Evolutionary conservation across 805 yeast genomes (phyloP).

Genomic region (Lipomyces lipofer): DNA sequence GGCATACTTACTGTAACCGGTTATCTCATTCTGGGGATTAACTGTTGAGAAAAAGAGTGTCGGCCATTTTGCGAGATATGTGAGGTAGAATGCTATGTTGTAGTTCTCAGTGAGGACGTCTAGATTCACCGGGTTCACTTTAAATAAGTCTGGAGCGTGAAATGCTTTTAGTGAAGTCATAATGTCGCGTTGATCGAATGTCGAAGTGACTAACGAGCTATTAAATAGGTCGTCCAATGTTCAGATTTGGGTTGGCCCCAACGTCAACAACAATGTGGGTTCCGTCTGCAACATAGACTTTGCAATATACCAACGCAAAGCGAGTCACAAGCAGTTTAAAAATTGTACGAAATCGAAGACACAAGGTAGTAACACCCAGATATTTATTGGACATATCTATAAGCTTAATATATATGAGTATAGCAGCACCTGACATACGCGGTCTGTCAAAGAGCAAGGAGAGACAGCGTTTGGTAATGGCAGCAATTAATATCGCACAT

Average conservation of each 20-base stretch:
- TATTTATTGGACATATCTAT: no score
- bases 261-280: no score
- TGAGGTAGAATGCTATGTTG: slow-evolving; percentile 76
- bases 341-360: background rate
- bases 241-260: no score
- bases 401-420: no score
- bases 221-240: no score
- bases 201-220: no score
- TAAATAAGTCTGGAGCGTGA: slow-evolving; percentile 79
- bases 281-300: no score
- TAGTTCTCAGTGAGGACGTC: slow-evolving; percentile 93
- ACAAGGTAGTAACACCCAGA: no score
- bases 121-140: slow-evolving; percentile 71
- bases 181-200: no score
- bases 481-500: slow-evolving; percentile 17
- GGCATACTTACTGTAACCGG: slow-evolving; percentile 39
- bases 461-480: slow-evolving; percentile 21
- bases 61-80: slow-evolving; percentile 86
- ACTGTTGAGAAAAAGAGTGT: slow-evolving; percentile 77
- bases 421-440: slow-evolving; percentile 22
- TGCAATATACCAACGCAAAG: no score
- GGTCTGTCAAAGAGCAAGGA: slow-evolving; percentile 8
- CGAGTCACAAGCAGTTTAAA: no score
- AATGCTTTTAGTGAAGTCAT: slow-evolving; percentile 92
- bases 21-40: slow-evolving; percentile 42